Base-by-base conservation (phyloP, 768 basidiomycete genomes). In the Pulveroboletus ravenelii region DNA sequence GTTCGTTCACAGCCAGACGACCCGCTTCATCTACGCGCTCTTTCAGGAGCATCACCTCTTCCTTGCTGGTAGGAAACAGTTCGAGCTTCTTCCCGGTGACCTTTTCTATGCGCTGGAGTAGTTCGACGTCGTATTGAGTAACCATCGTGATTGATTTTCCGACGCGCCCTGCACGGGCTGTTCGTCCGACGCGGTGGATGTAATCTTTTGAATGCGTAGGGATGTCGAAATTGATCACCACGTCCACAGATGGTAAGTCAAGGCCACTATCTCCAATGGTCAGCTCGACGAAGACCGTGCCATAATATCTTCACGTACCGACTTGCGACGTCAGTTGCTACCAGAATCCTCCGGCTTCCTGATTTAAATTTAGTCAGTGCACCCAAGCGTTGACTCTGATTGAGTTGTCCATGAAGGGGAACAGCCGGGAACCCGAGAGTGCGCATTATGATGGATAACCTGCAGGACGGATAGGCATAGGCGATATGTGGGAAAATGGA, bases 181-280 rank as follows among this genome's bases (percentile, higher is more conserved):
- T 99, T 50, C 96, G 83, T 35, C 96, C 96, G 10, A 99, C 96
- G 39, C 96, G 84, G 66, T 99, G 96, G 44, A 99, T 96, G 70
- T 99, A 99, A 68, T 98, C 96, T 74, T 99, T 98, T 14, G 94
- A 97, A 66, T 98, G 91, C 1, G 91, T 91, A 1, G 96, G 96
- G 55, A 97, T 87, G 68, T 96, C 94, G 67, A 91, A 99, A 71
- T 99, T 99, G 70, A 99, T 90, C 50, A 99, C 94, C 32, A 94
- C 74, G 63, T 99, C 96, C 35, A 99, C 96, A 25, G 87, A 81
- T 10, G 94, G 93, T 52, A 99, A 93, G 70, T 99, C 95, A 39
- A 99, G 76, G 62, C 95, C 95, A 59, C 93, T 89, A 23, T 46
- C 15, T 35, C 41, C 14, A 6, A 43, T 20, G 14, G 59, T 44